Base-by-base conservation (phyloP, 1,284 basidiomycete genomes). In the Puccinia novopanici region DNA sequence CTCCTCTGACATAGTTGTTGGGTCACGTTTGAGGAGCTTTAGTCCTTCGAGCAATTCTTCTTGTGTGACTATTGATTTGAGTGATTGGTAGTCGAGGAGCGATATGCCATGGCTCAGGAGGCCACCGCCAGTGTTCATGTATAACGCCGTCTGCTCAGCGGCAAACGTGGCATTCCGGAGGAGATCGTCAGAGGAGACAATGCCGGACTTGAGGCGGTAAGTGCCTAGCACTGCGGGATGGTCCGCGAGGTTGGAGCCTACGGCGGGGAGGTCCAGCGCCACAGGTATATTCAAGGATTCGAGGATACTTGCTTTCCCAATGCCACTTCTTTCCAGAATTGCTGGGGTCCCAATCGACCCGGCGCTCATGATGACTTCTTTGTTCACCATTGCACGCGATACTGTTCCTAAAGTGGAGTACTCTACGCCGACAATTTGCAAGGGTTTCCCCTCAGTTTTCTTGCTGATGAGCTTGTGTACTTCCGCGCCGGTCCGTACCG, bases 301-400 rank as follows among this genome's bases (percentile, higher is more conserved):
- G 0, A 83, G 52, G 15, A 83, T 71, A 19, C 63, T 45, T 50
- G 30, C 15, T 24, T 84, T 81, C 5, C 84, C 84, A 34, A 84
- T 75, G 40, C 84, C 84, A 12, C 82, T 83, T 37, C 83, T 82
- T 82, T 84, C 84, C 27, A 84, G 82, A 19, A 84, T 83, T 73
- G 82, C 83, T 19, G 84, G 84, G 40, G 84, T 82, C 57, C 83
- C 83, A 82, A 84, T 82, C 6, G 83, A 80, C 34, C 84, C 84
- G 34, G 82, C 84, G 59, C 81, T 81, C 8, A 85, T 70, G 5
- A 84, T 81, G 34, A 85, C 81, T n/a, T 83, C 83, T 34, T 82
- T 82, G 9, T 40, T 57, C 15, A 81, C 83, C 37, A 81, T 81
- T 17, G 82, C 81, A 6, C 65, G 48, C 22, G 40, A 70, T 3